Percentiles rank a stretch among this genome's conserved stretches.
phyloP scores from a whole-genome alignment of 2,329 filamentous ascomycete species.

The Rachicladosporium sp. region DNA sequence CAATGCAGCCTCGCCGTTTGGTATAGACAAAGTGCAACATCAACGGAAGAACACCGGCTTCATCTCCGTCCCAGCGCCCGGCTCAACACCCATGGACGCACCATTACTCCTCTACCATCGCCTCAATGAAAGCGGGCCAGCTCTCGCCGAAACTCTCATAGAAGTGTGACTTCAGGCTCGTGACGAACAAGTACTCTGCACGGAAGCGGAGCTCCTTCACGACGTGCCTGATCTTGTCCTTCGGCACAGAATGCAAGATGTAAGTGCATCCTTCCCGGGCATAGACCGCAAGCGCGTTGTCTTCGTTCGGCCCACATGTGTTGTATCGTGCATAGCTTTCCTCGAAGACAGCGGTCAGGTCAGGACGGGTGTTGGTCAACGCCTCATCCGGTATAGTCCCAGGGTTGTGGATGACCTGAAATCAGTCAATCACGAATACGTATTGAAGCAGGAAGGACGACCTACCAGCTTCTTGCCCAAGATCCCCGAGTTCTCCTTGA shows the following conservation, averaged over 20 bases:
- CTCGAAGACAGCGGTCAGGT: conserved; percentile 10
- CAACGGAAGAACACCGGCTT: too few relatives aligned
- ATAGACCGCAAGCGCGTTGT: conserved; percentile 3
- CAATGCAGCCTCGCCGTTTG: too few relatives aligned
- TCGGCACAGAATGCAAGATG: conserved; percentile 10
- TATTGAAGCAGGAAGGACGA: neutral
- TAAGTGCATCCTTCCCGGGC: conserved; percentile 6
- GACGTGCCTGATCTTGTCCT: conserved; percentile 5
- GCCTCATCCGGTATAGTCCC: conserved; percentile 9
- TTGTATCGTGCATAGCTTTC: conserved; percentile 7
- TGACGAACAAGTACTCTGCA: conserved; percentile 12
- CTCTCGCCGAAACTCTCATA: conserved; percentile 11
- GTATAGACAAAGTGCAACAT: too few relatives aligned
- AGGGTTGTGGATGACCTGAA: conserved; percentile 11
- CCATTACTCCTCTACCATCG: conserved; percentile 6
- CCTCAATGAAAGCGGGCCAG: conserved; percentile 10
- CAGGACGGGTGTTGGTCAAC: conserved; percentile 6
- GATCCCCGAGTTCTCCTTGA: conserved; percentile 2
- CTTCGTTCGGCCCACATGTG: conserved; percentile 3
- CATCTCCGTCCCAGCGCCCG: too few relatives aligned
- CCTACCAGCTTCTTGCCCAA: conserved; percentile 3
- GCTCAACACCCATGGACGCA: too few relatives aligned
- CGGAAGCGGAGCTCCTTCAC: conserved; percentile 8
- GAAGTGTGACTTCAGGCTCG: conserved; percentile 7
- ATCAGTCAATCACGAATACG: neutral